Percentiles rank a stretch among this genome's conserved stretches.
Conservation (phyloP, 345 rosid genomes). For the Draba incana region DNA sequence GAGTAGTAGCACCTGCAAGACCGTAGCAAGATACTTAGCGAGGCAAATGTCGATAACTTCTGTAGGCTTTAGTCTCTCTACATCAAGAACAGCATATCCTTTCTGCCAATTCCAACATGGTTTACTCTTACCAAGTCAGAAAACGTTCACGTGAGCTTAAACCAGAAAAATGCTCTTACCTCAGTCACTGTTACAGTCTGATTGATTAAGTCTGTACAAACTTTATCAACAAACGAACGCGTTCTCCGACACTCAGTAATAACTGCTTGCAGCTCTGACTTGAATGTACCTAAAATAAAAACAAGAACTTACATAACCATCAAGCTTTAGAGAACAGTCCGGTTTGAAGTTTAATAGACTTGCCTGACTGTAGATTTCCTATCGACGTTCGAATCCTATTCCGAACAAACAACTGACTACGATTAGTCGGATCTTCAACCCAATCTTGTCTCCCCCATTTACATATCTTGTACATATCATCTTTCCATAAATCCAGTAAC, state of each 20-base stretch:
- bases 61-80: conserved; percentile 63
- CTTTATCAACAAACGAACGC: conserved; percentile 62
- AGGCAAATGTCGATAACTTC: conserved; percentile 61
- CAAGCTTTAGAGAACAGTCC: background rate
- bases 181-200: conserved; percentile 59
- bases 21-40: conserved; percentile 62
- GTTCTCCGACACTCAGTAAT: conserved; percentile 73
- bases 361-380: conserved; percentile 61
- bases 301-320: conserved; percentile 10
- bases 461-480: conserved; percentile 88
- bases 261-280: conserved; percentile 65
- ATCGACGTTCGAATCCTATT: conserved; percentile 82
- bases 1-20: conserved; percentile 66
- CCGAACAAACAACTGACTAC: conserved; percentile 68
- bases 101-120: conserved; percentile 48
- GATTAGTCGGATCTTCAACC: conserved; percentile 95
- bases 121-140: conserved; percentile 14
- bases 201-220: conserved; percentile 55
- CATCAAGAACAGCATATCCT: conserved; percentile 75
- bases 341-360: conserved; percentile 37
- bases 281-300: conserved; percentile 55
- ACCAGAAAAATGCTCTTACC: conserved; percentile 49
- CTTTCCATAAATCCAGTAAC: conserved; percentile 70
- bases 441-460: conserved; percentile 52
- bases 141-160: conserved; percentile 10